Conservation (phyloP, 2,329 filamentous ascomycete genomes). For the Sphaerulina musiva region DNA sequence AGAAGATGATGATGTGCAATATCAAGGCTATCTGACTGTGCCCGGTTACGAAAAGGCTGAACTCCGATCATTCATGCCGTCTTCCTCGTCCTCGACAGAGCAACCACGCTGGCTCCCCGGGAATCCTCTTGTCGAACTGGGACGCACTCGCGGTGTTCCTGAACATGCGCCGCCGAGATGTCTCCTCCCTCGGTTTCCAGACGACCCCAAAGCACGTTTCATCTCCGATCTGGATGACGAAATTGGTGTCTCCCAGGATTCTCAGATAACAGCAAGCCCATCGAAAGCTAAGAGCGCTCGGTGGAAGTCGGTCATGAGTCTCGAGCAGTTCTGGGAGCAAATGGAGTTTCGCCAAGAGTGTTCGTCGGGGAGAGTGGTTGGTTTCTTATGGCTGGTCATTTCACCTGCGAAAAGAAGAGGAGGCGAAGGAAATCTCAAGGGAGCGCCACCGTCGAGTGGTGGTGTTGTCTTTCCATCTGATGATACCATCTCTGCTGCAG, state of each 20-base stretch:
- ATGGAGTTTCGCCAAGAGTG: constrained; percentile 97
- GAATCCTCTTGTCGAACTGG: constrained; percentile 67
- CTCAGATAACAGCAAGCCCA: constrained; percentile 31
- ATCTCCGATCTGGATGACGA: constrained; percentile 84
- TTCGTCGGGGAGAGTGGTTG: constrained; percentile 82
- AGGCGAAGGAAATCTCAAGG: not conserved
- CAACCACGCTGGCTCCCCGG: constrained; percentile 49
- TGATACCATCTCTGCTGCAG: not conserved
- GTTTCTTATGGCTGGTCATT: constrained; percentile 90
- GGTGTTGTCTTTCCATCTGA: constrained; percentile 1
- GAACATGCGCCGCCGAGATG: constrained; percentile 64
- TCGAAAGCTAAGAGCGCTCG: constrained; percentile 52
- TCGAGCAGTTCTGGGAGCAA: constrained; percentile 97
- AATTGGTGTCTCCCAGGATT: constrained; percentile 29
- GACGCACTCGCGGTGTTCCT: constrained; percentile 48
- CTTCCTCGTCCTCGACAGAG: constrained; percentile 25
- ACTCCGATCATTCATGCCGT: constrained; percentile 68
- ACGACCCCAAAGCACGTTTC: constrained; percentile 90
- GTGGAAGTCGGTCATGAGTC: constrained; percentile 75
- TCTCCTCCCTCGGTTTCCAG: constrained; percentile 82
- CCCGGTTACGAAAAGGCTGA: constrained; percentile 81
- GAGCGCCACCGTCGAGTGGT: constrained; percentile 3
- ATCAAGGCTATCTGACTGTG: constrained; percentile 73
- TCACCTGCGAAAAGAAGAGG: constrained; percentile 42
- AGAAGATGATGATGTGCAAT: constrained; percentile 31